Percentiles rank a stretch among this genome's conserved stretches.
These are phyloP conservation scores for Metschnikowia shivogae DNA, from an alignment of 805 yeast genomes.

Conservation along the genomic window DNA sequence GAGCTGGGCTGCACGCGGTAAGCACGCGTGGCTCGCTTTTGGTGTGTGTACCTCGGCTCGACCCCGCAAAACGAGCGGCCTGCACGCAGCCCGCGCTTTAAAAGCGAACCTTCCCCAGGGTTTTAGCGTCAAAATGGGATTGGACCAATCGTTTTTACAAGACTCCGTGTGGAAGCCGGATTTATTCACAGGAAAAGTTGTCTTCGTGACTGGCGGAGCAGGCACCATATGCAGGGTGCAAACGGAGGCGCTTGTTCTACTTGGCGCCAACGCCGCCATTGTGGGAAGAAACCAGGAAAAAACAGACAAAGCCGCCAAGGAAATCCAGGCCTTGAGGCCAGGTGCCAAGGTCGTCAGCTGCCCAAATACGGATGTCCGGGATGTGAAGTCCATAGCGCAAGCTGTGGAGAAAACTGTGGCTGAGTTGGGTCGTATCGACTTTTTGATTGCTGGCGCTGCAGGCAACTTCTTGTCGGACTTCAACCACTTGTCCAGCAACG, in stretches of 20 bases:
- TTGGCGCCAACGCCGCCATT: slow-evolving; percentile 29
- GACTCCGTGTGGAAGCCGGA: slow-evolving; percentile 24
- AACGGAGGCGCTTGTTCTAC: slow-evolving; percentile 26
- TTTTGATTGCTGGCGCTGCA: slow-evolving; percentile 44
- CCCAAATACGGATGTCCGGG: slow-evolving; percentile 23
- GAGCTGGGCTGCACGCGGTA: too few relatives aligned
- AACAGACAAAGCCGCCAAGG: slow-evolving; percentile 23
- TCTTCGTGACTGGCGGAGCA: slow-evolving; percentile 29
- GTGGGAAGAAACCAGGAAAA: slow-evolving; percentile 25
- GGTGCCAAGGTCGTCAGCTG: slow-evolving; percentile 25
- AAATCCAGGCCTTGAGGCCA: slow-evolving; percentile 20
- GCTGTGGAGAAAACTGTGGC: slow-evolving; percentile 23
- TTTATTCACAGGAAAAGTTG: slow-evolving; percentile 28
- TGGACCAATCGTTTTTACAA: slow-evolving; percentile 20
- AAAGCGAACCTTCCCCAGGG: not conserved
- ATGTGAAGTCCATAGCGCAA: slow-evolving; percentile 20
- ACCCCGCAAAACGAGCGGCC: slow-evolving; percentile 11
- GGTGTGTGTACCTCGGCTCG: slow-evolving; percentile 9
- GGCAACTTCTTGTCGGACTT: slow-evolving; percentile 41
- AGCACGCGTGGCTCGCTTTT: too few relatives aligned
- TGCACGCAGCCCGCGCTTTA: slow-evolving; percentile 2
- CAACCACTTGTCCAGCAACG: slow-evolving; percentile 41
- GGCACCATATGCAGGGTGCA: slow-evolving; percentile 29
- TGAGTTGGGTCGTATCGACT: slow-evolving; percentile 41
- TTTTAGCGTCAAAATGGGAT: slow-evolving; percentile 9